Evolutionary conservation across 768 basidiomycete genomes (phyloP).

Genomic region (Tricholoma saponaceum): DNA sequence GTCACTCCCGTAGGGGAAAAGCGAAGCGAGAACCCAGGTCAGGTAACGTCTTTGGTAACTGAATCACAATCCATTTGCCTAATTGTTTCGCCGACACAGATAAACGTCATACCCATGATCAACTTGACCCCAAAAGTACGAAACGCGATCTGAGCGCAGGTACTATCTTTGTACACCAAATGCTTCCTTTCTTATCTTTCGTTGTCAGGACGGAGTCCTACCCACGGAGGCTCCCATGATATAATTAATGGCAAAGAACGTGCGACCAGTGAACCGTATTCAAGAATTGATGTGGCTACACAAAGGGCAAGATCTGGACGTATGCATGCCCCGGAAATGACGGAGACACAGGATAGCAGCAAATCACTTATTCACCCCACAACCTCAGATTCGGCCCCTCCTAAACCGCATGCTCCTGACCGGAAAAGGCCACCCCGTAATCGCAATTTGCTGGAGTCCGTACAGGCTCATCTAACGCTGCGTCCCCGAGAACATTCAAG

Average conservation of each 20-base stretch:
- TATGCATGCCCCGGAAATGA: not conserved
- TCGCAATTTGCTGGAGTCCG: slow-evolving; percentile 41
- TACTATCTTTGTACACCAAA: not conserved
- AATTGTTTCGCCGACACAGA: not conserved
- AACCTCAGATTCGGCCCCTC: not conserved
- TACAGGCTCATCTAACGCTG: slow-evolving; percentile 42
- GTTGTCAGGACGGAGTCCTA: not conserved
- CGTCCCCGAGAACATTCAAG: not conserved
- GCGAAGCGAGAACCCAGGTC: not conserved
- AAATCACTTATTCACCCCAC: not conserved
- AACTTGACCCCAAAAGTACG: not conserved
- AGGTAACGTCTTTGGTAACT: not conserved
- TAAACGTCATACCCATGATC: not conserved
- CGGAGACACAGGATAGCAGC: slow-evolving; percentile 1
- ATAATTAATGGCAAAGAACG: slow-evolving; percentile 8
- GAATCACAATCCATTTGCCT: not conserved
- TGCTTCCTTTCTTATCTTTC: not conserved
- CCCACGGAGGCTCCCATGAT: not conserved
- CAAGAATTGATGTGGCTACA: not conserved
- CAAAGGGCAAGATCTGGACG: not conserved
- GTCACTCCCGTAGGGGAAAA: not conserved
- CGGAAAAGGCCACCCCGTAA: slow-evolving; percentile 15
- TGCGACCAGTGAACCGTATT: not conserved
- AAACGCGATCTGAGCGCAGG: not conserved
- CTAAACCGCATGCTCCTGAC: not conserved